Percentiles rank a stretch among this genome's conserved stretches.
Evolutionary conservation across 345 rosid genomes (phyloP).

Genomic region (Acer negundo): DNA sequence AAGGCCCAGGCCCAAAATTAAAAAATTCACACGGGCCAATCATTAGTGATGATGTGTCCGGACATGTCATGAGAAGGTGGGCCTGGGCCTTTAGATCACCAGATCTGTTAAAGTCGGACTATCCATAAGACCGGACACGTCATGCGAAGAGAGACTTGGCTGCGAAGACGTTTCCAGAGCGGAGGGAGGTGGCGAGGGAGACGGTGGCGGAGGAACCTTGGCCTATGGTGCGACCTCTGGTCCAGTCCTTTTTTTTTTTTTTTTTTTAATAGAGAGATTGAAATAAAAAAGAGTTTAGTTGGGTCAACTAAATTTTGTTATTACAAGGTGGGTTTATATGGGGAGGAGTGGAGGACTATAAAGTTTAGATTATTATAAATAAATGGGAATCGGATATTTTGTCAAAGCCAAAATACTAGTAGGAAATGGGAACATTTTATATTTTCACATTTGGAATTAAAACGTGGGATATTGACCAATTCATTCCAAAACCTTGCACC

Average conservation of each 20-base stretch:
- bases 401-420: slow-evolving; percentile 5
- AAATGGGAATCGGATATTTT: background rate
- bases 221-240: slow-evolving; percentile 63
- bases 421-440: slow-evolving; percentile 5
- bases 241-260: slow-evolving; percentile 54
- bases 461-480: background rate
- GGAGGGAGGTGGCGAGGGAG: no score
- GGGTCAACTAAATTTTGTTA: slow-evolving; percentile 13
- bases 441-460: background rate
- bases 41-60: no score
- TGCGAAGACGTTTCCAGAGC: slow-evolving; percentile 47
- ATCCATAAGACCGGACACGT: no score
- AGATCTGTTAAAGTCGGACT: no score
- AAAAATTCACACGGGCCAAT: no score
- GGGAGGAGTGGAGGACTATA: background rate
- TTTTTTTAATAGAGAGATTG: no score
- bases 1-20: no score
- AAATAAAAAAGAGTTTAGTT: background rate
- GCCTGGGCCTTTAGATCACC: no score
- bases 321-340: slow-evolving; percentile 7
- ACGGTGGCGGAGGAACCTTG: slow-evolving; percentile 80
- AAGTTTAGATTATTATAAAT: background rate
- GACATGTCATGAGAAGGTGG: no score
- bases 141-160: slow-evolving; percentile 50
- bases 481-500: background rate